Percentiles rank a stretch among this genome's conserved stretches.
These are phyloP conservation scores for Leccinum rimulosum DNA, from an alignment of 768 basidiomycete genomes.

Conservation along the genomic window DNA sequence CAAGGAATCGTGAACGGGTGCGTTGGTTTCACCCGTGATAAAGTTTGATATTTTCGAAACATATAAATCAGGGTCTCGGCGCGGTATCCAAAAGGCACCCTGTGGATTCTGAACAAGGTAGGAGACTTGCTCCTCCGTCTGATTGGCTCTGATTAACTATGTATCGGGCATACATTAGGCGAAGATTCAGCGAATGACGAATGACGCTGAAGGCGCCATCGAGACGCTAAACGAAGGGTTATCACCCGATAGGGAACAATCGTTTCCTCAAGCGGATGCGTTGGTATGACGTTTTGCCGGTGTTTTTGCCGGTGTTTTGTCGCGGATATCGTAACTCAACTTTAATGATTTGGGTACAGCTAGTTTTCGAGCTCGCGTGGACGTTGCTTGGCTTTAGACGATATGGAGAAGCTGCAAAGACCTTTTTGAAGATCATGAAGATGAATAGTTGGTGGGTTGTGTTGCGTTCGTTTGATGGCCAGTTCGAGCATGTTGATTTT, in stretches of 20 bases:
- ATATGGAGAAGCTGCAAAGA: slow-evolving; percentile 66
- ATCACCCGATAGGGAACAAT: slow-evolving; percentile 44
- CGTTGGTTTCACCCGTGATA: slow-evolving; percentile 15
- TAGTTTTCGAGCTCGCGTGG: slow-evolving; percentile 80
- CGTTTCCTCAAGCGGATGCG: slow-evolving; percentile 71
- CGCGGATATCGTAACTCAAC: neutral
- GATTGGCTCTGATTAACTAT: neutral
- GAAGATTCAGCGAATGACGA: slow-evolving; percentile 72
- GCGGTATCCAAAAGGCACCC: slow-evolving; percentile 61
- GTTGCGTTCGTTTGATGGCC: neutral
- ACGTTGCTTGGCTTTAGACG: slow-evolving; percentile 59
- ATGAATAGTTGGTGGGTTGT: slow-evolving; percentile 64
- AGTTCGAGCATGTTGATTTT: neutral
- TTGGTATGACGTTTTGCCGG: slow-evolving; percentile 39
- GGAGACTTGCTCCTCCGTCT: slow-evolving; percentile 2
- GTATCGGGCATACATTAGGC: slow-evolving; percentile 41
- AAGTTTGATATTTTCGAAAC: neutral
- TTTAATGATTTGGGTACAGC: slow-evolving; percentile 34
- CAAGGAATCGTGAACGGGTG: slow-evolving; percentile 62
- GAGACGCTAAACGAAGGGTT: slow-evolving; percentile 57
- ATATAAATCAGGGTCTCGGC: slow-evolving; percentile 42
- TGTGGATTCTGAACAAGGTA: slow-evolving; percentile 76
- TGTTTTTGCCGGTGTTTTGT: neutral
- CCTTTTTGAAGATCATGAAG: slow-evolving; percentile 60
- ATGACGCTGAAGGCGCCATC: slow-evolving; percentile 65